These are phyloP conservation scores for Lolium rigidum DNA, from an alignment of 176 grass and related monocot species.

Conservation along the genomic window DNA sequence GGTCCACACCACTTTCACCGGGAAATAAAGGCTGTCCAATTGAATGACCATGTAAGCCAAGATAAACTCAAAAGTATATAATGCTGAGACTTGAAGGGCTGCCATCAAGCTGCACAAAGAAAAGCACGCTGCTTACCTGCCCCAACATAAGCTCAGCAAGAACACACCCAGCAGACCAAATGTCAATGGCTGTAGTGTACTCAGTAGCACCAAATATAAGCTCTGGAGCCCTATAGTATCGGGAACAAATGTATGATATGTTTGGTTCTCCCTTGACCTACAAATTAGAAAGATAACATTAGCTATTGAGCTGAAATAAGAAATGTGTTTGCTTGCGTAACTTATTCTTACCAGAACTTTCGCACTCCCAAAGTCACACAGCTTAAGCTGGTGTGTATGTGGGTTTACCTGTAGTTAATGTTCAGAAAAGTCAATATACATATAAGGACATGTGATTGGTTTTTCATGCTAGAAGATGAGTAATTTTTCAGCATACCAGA, in stretches of 20 bases:
- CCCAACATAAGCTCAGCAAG: constrained; percentile 85
- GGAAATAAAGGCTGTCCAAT: constrained; percentile 77
- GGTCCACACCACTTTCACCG: constrained; percentile 83
- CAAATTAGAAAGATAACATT: constrained; percentile 21
- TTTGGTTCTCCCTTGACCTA: constrained; percentile 84
- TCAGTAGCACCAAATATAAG: constrained; percentile 90
- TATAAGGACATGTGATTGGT: background rate
- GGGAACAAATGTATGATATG: constrained; percentile 86
- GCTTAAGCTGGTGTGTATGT: constrained; percentile 79
- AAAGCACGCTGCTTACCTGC: constrained; percentile 44
- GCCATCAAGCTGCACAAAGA: background rate
- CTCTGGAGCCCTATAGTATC: constrained; percentile 85
- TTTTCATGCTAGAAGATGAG: background rate
- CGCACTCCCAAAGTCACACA: constrained; percentile 84
- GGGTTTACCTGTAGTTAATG: constrained; percentile 65
- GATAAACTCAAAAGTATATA: background rate
- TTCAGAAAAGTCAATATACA: constrained; percentile 20
- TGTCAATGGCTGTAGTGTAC: constrained; percentile 79
- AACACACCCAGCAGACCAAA: constrained; percentile 91
- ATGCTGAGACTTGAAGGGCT: background rate
- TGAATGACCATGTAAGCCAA: constrained; percentile 38
- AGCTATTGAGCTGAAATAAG: background rate
- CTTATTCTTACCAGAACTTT: constrained; percentile 73
- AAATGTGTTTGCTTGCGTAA: background rate
- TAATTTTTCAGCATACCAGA: constrained; percentile 56